These are phyloP conservation scores for Pichia sp. DNA, from an alignment of 1,139 yeast genomes.

Conservation along the genomic window DNA sequence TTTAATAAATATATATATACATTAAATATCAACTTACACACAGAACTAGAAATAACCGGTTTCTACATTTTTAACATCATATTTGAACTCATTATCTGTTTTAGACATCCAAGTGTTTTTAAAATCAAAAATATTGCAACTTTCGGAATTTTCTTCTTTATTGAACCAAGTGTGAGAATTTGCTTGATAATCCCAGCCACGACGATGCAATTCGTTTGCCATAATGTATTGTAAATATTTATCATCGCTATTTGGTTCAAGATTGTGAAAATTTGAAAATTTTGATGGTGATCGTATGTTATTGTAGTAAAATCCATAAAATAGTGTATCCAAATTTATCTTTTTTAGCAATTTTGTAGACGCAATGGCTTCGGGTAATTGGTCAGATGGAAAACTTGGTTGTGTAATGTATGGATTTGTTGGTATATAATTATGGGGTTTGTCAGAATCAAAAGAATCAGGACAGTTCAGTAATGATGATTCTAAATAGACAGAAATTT, in stretches of 20 bases:
- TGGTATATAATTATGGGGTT: constrained; percentile 78
- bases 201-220: constrained; percentile 68
- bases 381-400: constrained; percentile 88
- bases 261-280: constrained; percentile 20
- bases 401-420: constrained; percentile 83
- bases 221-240: constrained; percentile 72
- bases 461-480: constrained; percentile 83
- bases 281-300: constrained; percentile 32
- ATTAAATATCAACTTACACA: background rate
- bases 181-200: constrained; percentile 87
- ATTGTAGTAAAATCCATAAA: constrained; percentile 83
- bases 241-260: constrained; percentile 22
- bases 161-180: constrained; percentile 76
- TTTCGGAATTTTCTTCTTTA: constrained; percentile 37
- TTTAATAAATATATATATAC: background rate
- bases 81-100: constrained; percentile 65
- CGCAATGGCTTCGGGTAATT: constrained; percentile 50
- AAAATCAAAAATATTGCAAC: constrained; percentile 79
- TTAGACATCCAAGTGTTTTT: constrained; percentile 86
- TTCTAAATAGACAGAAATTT: constrained; percentile 58
- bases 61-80: constrained; percentile 30
- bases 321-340: constrained; percentile 81
- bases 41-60: constrained; percentile 1
- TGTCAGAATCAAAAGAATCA: constrained; percentile 85
- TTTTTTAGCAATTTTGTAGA: constrained; percentile 53